Evolutionary conservation across 148 eudicot species (phyloP).

Genomic region (Arctostaphylos glauca): DNA sequence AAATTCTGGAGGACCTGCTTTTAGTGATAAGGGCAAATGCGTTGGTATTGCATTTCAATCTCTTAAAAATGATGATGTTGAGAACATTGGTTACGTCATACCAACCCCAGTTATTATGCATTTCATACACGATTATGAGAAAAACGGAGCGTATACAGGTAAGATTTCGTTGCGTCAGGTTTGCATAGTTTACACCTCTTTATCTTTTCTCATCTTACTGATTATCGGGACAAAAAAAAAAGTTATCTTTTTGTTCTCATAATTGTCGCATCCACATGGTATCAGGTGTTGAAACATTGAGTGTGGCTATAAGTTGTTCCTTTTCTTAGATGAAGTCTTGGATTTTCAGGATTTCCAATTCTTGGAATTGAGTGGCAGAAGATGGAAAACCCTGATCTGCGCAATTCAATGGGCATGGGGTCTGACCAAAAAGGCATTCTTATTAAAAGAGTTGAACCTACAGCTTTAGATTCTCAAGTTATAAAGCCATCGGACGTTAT

Average conservation of each 20-base stretch:
- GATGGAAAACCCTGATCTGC: constrained; percentile 51
- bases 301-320: background rate
- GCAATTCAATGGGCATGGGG: constrained; percentile 41
- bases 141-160: constrained; percentile 52
- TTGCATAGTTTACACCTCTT: background rate
- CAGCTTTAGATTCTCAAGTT: constrained; percentile 41
- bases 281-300: background rate
- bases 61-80: constrained; percentile 38
- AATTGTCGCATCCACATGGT: background rate
- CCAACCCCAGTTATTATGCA: constrained; percentile 47
- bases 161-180: background rate
- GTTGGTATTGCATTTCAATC: constrained; percentile 57
- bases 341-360: constrained; percentile 40
- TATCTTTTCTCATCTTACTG: background rate
- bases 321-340: background rate
- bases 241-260: background rate
- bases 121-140: constrained; percentile 43
- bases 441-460: constrained; percentile 45
- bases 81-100: constrained; percentile 49
- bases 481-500: constrained; percentile 44
- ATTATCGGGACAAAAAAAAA: too few relatives aligned
- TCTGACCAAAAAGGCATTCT: constrained; percentile 47
- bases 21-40: constrained; percentile 38
- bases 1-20: constrained; percentile 46
- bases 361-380: constrained; percentile 51